Conservation (phyloP, 208 protist species). For the Phytomonas francai region DNA sequence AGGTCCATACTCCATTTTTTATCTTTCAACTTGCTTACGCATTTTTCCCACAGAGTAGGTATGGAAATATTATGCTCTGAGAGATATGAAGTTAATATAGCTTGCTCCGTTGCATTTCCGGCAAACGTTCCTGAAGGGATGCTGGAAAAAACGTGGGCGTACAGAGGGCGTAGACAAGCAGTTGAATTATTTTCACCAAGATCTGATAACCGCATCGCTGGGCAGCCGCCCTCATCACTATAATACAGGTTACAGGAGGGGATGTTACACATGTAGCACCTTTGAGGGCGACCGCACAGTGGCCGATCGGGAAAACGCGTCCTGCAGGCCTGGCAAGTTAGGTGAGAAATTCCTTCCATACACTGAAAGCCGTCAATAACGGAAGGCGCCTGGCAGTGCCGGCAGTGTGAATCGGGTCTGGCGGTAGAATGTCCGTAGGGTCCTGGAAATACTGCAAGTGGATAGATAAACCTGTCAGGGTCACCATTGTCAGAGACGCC, state of each 20-base stretch:
- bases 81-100: conserved; percentile 62
- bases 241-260: conserved; percentile 81
- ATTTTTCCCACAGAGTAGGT: conserved; percentile 34
- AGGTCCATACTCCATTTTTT: conserved; percentile 61
- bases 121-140: conserved; percentile 49
- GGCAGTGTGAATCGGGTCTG: conserved; percentile 21
- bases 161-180: background rate
- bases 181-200: conserved; percentile 7
- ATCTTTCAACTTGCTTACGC: conserved; percentile 28
- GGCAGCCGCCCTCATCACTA: conserved; percentile 9
- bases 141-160: background rate
- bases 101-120: conserved; percentile 65
- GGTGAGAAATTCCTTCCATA: conserved; percentile 34
- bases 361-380: conserved; percentile 63
- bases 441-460: background rate
- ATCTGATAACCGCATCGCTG: conserved; percentile 5
- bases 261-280: conserved; percentile 65
- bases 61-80: conserved; percentile 22
- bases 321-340: conserved; percentile 34
- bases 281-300: conserved; percentile 57
- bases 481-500: conserved; percentile 14
- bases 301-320: conserved; percentile 63
- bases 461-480: background rate
- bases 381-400: conserved; percentile 43
- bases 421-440: conserved; percentile 6